Percentiles rank a stretch among this genome's conserved stretches.
These are phyloP conservation scores for Kuraishia hungarica DNA, from an alignment of 805 yeast genomes.

Conservation along the genomic window DNA sequence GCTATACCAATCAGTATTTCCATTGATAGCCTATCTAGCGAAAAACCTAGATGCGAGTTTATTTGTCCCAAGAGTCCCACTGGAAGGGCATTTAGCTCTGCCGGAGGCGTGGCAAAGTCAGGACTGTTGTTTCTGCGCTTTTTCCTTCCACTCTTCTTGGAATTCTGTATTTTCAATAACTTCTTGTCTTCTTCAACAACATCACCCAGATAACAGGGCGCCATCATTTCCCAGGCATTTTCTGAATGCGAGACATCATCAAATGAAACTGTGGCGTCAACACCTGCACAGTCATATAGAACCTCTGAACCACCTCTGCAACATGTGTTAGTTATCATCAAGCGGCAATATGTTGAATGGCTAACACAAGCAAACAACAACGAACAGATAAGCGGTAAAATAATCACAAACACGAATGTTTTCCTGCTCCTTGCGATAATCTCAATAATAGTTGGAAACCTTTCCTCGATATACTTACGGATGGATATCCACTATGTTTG, in stretches of 20 bases:
- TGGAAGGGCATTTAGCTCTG: neutral
- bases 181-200: slow-evolving; percentile 65
- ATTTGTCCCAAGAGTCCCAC: neutral
- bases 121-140: neutral
- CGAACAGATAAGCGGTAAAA: neutral
- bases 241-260: slow-evolving; percentile 73
- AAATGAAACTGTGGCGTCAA: slow-evolving; percentile 63
- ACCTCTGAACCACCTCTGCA: slow-evolving; percentile 71
- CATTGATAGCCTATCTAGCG: slow-evolving; percentile 6
- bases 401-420: too few relatives aligned
- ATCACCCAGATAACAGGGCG: slow-evolving; percentile 71
- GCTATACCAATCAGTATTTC: slow-evolving; percentile 13
- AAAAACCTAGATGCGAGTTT: neutral
- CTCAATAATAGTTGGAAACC: too few relatives aligned
- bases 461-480: slow-evolving; percentile 29
- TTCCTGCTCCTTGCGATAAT: neutral
- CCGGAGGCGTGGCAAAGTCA: neutral
- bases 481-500: slow-evolving; percentile 48
- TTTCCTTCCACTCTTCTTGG: neutral
- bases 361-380: neutral
- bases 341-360: neutral
- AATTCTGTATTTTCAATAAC: slow-evolving; percentile 19
- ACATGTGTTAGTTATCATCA: neutral
- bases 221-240: slow-evolving; percentile 77
- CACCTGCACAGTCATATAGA: slow-evolving; percentile 69